Base-by-base conservation (phyloP, 352 stramenopile genomes). In the Phytophthora sansomeana region DNA sequence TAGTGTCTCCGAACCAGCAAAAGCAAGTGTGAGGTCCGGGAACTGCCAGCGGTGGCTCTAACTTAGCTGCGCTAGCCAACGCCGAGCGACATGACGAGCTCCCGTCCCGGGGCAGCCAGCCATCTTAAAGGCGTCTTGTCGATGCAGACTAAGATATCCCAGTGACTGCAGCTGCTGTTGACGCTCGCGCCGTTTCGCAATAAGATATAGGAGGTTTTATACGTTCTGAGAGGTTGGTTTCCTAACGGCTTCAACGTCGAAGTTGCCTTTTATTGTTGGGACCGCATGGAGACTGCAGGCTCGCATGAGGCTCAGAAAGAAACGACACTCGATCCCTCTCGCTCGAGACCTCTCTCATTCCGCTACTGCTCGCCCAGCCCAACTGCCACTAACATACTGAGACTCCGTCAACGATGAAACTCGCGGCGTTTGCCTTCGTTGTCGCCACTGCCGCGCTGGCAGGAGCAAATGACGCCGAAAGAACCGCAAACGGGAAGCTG, bases 241-340 rank as follows among this genome's bases (percentile, higher is more conserved):
- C 36, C 35, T 58, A 72, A 72, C 64, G 49, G 43, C 64, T 72
- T 72, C 64, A 72, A 68, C 58, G 55, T 60, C 19, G 21, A 56
- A 42, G 42, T 30, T 33, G 26, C 6, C 16, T 43, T 46, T 8
- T 44, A 17, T 24, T 44, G 38, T 44, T 14, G 14, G 4, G 17
- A 26, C 35, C 14, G 33, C 30, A 63, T 73, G 65, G 65, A 74
- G 38, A 17, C 48, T 69, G 47, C 46, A 21, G 16, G n/a, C n/a
- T n/a, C n/a, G n/a, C 21, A 24, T 24, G 21, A 24, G 21, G 21
- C 21, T 24, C 21, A 48, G n/a, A 63, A 54, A 29, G 29, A 62
- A 71, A 69, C 51, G 55, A 64, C 49, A 33, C 54, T 69, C 30
- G 36, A 59, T 17, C 46, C 58, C 58, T 57, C 29, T 73, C 64